Base-by-base conservation (phyloP, 805 yeast species). In the Candida orba region DNA sequence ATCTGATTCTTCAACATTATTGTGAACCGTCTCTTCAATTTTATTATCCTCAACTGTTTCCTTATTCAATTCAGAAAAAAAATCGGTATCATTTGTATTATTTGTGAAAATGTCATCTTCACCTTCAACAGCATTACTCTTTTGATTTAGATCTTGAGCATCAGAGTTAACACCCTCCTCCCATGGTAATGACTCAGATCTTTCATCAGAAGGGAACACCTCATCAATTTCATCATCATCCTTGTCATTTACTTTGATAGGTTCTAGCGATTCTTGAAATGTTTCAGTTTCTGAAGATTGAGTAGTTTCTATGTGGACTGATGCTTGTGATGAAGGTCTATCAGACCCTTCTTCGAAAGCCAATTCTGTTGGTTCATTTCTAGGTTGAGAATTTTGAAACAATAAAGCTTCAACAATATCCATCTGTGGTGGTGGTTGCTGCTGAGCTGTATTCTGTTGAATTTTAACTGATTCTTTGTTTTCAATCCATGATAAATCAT, bases 111-210 rank as follows among this genome's bases (percentile, higher is more conserved):
- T 22, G 6, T 31, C 29, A 4, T 29, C 27, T n/a, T 8, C 32
- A 8, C 32, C 17, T 4, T 3, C 32, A 30, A n/a, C 32, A 18
- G 22, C 5, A 20, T 29, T 13, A 27, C 13, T 27, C 29, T 27
- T 27, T 27, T 12, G 29, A 10, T 10, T 8, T 27, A 8, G 13
- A 27, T 27, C 29, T 27, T 27, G 14, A 27, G 4, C 14, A 10
- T 27, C 13, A 6, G 29, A 27, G 29, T 27, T 27, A 27, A 27
- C 29, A 10, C 8, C 34, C 10, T 17, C 22, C 14, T 42, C 39
- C 42, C 38, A 38, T 29, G 41, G 41, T 22, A 42, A n/a, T 15
- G 17, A 24, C 10, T 41, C 44, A 23, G 43, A 17, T 17, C 24
- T 32, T 27, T 27, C 29, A 27, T 13, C 9, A 9, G 29, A 27